Percentiles rank a stretch among this genome's conserved stretches.
Conservation (phyloP, 495 filamentous ascomycete species). For the Tuber calosporum region DNA sequence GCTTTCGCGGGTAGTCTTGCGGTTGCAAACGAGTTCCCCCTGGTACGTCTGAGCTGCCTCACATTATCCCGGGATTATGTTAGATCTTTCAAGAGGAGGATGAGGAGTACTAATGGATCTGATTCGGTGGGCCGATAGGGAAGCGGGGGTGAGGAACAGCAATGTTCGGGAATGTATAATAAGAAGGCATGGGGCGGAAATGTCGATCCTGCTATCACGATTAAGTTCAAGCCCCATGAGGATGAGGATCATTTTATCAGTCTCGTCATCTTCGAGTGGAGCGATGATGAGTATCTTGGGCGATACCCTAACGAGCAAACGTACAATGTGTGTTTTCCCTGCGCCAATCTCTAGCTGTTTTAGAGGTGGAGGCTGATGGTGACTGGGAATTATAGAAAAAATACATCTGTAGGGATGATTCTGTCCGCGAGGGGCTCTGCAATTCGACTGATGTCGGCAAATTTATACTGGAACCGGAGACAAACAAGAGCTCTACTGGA, state of each 20-base stretch:
- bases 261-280: slow-evolving; percentile 91
- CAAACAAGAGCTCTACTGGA: slow-evolving; percentile 58
- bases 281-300: slow-evolving; percentile 73
- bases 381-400: slow-evolving; percentile 48
- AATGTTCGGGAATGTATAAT: slow-evolving; percentile 97
- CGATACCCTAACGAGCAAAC: slow-evolving; percentile 42
- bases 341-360: background rate
- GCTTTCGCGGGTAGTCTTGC: slow-evolving; percentile 19
- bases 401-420: slow-evolving; percentile 67
- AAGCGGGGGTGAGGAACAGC: slow-evolving; percentile 62
- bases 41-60: slow-evolving; percentile 19
- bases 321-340: slow-evolving; percentile 31
- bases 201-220: slow-evolving; percentile 78
- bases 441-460: slow-evolving; percentile 66
- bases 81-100: background rate
- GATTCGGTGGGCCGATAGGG: slow-evolving; percentile 47
- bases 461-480: slow-evolving; percentile 72
- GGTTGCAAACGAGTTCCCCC: slow-evolving; percentile 37
- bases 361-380: slow-evolving; percentile 16
- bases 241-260: slow-evolving; percentile 63
- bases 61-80: background rate
- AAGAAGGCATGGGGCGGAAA: slow-evolving; percentile 80
- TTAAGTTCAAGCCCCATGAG: slow-evolving; percentile 62
- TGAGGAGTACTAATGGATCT: background rate
- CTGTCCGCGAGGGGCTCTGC: slow-evolving; percentile 63